Conservation (phyloP, 257 asterid genomes). For the Handroanthus guayacan region DNA sequence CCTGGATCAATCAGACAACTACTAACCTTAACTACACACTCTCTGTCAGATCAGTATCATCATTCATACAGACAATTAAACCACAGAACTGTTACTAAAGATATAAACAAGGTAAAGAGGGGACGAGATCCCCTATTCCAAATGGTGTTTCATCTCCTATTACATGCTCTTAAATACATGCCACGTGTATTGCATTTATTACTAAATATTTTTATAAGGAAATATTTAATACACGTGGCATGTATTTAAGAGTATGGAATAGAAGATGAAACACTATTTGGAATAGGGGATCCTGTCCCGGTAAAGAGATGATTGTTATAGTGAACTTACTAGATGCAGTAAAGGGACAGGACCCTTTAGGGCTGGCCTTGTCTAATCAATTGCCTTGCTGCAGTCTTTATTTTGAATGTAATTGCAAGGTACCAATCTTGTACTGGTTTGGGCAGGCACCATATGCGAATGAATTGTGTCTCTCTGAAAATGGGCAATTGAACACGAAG, state of each 20-base stretch:
- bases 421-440: conserved; percentile 11
- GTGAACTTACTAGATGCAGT: conserved; percentile 38
- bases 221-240: no score
- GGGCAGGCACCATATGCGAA: conserved; percentile 17
- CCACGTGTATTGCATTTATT: no score
- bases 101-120: not conserved
- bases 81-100: conserved; percentile 20
- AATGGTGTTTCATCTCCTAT: no score
- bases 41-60: not conserved
- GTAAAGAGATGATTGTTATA: conserved; percentile 28
- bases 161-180: no score
- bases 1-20: not conserved
- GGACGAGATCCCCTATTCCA: no score
- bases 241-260: no score
- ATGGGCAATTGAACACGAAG: conserved; percentile 4
- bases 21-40: not conserved
- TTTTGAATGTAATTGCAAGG: conserved; percentile 11
- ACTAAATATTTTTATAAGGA: no score
- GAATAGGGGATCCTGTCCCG: no score
- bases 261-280: no score
- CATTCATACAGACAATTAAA: not conserved
- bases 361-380: not conserved
- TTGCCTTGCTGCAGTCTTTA: not conserved
- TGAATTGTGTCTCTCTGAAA: conserved; percentile 1
- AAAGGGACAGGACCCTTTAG: conserved; percentile 35